Percentiles rank a stretch among this genome's conserved stretches.
Evolutionary conservation across 331 rosid species (phyloP).

Genomic region (Malus hybrid): DNA sequence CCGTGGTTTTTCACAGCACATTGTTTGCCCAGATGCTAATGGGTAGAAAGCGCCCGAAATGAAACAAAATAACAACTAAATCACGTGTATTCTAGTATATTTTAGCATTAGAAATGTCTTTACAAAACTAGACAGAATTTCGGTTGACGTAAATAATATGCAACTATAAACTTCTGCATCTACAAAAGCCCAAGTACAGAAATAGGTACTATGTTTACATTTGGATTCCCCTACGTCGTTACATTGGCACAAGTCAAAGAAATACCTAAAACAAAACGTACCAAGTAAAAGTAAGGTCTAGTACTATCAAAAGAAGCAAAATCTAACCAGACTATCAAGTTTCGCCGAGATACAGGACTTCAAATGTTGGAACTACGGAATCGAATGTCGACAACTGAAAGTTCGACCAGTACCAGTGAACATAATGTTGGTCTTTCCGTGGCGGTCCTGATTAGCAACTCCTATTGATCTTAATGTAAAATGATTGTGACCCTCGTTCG

Average conservation of each 20-base stretch:
- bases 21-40: background rate
- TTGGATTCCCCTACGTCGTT: too few species aligned
- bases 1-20: background rate
- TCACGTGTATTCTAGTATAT: background rate
- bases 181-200: background rate
- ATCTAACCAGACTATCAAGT: background rate
- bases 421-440: background rate
- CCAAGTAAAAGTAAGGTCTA: background rate
- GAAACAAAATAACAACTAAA: background rate
- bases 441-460: too few species aligned
- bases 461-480: background rate
- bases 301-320: background rate
- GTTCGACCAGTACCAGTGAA: background rate
- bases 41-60: background rate
- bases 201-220: background rate
- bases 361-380: background rate
- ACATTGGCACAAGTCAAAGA: background rate
- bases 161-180: background rate
- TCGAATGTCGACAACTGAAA: background rate
- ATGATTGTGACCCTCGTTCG: constrained; percentile 1
- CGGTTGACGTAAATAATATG: background rate
- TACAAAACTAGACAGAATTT: background rate
- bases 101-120: background rate
- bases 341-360: background rate
- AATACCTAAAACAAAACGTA: background rate